Evolutionary conservation across 495 filamentous ascomycete species (phyloP), one percentile per base, ranked within the genome.

Genomic region (Neurospora sp.): DNA sequence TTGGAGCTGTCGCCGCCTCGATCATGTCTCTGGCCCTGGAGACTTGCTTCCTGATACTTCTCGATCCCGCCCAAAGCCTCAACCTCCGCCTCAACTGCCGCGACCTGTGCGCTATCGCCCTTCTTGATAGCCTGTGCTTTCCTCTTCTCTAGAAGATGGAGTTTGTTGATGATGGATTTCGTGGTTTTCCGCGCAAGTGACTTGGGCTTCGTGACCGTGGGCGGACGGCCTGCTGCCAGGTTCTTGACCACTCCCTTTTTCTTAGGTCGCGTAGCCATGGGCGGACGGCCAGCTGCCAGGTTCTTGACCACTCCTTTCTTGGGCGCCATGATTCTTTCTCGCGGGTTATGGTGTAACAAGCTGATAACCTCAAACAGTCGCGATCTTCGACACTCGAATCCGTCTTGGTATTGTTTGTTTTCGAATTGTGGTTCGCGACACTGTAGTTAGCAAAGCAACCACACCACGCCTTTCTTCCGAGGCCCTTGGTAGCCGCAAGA

Each of bases 1-100:
- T 87, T 91, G 66, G 93, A 97, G 31, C 93, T 95, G 84, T 99
- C 96, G 31, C 96, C 96, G 16, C 96, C 96, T 70, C 96, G 90
- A 41, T 92, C 89, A 69, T 87, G 85, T 16, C 91, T 90, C 79
- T 99, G 96, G 3, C 96, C 96, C 69, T 91, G 86, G 59, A 94
- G 90, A 82, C 96, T 98, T 48, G 96, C 96, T 72, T 88, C 85
- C 79, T 99, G 96, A 77, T 99, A 99, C 40, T 84, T 87, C 74
- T 91, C 84, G 40, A 99, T 82, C 1, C 96, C 96, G 31, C 96
- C 96, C 53, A 92, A 85, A 5, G 79, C 82, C 68, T 80, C 73
- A 27, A 89, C 81, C 75, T 88, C 82, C 1, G 86, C 83, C 44
- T 90, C 84, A 40, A 96, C 85, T 3, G 82, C 82, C 48, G 82